Base-by-base conservation (phyloP, 768 basidiomycete genomes). In the Kwoniella newhampshirensis region DNA sequence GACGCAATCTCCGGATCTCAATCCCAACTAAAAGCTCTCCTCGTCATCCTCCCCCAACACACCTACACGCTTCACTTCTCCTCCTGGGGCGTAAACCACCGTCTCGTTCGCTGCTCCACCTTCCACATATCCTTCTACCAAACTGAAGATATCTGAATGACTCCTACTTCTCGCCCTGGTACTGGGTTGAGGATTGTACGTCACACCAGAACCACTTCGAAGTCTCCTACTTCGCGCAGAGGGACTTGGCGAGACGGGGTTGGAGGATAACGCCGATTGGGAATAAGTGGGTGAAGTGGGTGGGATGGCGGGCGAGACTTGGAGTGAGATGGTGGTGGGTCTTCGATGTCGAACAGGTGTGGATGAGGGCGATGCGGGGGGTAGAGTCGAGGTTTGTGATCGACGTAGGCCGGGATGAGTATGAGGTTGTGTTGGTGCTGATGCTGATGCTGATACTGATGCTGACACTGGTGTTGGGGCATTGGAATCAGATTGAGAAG, bases 91-190 rank as follows among this genome's bases (percentile, higher is more conserved):
- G 52, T 68, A 71, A 2, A 76, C 66, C 4, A 64, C 64, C 15
- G 75, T 76, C 60, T 69, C 64, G 51, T 73, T 72, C 23, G 75
- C 73, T 32, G 73, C 70, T 3, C 75, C 75, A 13, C 64, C 63
- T 51, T 66, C 70, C 5, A 64, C 61, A 54, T 76, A 76, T 5
- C 73, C 67, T 30, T 74, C 71, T 4, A 76, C 69, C 25, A 76
- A 58, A 32, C 64, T 37, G 32, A 65, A 58, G 17, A 76, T 73
- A 50, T 76, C 73, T 12, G 65, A 63, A 60, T 76, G 72, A 43
- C 68, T 71, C 28, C 60, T 43, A 30, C 65, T 68, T 30, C 73
- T 54, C 9, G 54, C 52, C 36, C 63, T 42, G 39, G 64, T 59
- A 18, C 39, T 49, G 4, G 56, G 56, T n/a, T n/a, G 40, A 7